These are phyloP conservation scores for Rhizodiscina lignyota DNA, from an alignment of 495 filamentous ascomycete genomes.

Conservation along the genomic window DNA sequence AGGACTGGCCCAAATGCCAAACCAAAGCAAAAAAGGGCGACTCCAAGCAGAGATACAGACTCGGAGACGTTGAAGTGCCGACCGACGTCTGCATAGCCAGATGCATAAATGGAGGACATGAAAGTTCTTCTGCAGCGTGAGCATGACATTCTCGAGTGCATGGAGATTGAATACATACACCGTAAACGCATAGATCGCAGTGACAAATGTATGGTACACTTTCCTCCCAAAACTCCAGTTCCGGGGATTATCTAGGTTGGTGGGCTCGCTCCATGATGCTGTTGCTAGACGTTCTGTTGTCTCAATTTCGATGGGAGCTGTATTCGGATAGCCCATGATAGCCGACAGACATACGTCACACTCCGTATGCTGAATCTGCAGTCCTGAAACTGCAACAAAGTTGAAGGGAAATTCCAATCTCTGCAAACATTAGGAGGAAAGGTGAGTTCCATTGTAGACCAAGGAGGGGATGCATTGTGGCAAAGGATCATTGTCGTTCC, in stretches of 20 bases:
- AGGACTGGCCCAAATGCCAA: conserved; percentile 20
- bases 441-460: too few relatives aligned
- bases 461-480: too few relatives aligned
- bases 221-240: conserved; percentile 20
- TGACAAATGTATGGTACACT: conserved; percentile 14
- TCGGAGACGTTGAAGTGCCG: conserved; percentile 15
- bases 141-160: neutral
- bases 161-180: conserved; percentile 12
- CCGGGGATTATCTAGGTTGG: conserved; percentile 23
- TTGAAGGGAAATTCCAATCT: too few relatives aligned
- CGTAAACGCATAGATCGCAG: conserved; percentile 14
- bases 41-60: conserved; percentile 14
- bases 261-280: conserved; percentile 2
- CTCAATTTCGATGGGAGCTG: too few relatives aligned
- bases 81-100: conserved; percentile 13
- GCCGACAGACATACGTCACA: too few relatives aligned
- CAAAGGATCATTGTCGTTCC: too few relatives aligned
- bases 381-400: too few relatives aligned
- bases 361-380: too few relatives aligned
- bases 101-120: conserved; percentile 18
- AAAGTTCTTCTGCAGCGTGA: conserved; percentile 17
- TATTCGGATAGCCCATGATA: too few relatives aligned
- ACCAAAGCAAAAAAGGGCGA: conserved; percentile 21
- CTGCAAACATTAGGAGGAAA: too few relatives aligned
- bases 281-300: too few relatives aligned